These are phyloP conservation scores for Hansenula sp. DNA, from an alignment of 1,139 yeast genomes.

Conservation along the genomic window DNA sequence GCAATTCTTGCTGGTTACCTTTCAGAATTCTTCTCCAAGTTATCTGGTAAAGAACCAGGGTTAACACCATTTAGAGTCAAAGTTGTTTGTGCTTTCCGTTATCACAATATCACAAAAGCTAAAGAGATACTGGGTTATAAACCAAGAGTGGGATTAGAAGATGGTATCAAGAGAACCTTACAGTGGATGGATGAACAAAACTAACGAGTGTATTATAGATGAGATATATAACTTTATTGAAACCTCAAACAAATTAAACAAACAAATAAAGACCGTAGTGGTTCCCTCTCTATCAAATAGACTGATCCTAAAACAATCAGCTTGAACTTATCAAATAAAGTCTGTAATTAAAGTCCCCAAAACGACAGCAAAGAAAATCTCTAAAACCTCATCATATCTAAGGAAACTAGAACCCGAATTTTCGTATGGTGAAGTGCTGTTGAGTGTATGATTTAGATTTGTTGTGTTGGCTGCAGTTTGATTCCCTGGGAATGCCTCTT, in stretches of 20 bases:
- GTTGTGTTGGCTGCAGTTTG: slow-evolving; percentile 1
- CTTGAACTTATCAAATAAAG: too few relatives aligned
- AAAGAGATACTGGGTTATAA: slow-evolving; percentile 69
- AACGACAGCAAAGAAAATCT: too few relatives aligned
- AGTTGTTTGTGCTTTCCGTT: slow-evolving; percentile 91
- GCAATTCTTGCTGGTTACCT: slow-evolving; percentile 80
- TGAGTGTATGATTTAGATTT: not conserved
- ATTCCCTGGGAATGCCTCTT: not conserved
- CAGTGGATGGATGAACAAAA: slow-evolving; percentile 81
- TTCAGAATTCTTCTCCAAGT: slow-evolving; percentile 65
- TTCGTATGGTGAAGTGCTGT: not conserved
- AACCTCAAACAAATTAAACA: too few relatives aligned
- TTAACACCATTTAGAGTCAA: slow-evolving; percentile 93
- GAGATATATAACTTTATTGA: too few relatives aligned
- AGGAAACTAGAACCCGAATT: not conserved
- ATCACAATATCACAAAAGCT: slow-evolving; percentile 89
- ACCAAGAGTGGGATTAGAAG: slow-evolving; percentile 77
- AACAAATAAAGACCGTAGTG: too few relatives aligned
- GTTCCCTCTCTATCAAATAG: too few relatives aligned
- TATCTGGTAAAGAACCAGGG: slow-evolving; percentile 85
- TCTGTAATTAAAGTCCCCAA: too few relatives aligned
- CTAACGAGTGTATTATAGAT: not conserved
- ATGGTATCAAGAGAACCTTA: slow-evolving; percentile 76
- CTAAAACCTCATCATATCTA: too few relatives aligned
- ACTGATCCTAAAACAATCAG: too few relatives aligned